Conservation (phyloP, 352 stramenopile species). For the Elongisporangium undulatum region DNA sequence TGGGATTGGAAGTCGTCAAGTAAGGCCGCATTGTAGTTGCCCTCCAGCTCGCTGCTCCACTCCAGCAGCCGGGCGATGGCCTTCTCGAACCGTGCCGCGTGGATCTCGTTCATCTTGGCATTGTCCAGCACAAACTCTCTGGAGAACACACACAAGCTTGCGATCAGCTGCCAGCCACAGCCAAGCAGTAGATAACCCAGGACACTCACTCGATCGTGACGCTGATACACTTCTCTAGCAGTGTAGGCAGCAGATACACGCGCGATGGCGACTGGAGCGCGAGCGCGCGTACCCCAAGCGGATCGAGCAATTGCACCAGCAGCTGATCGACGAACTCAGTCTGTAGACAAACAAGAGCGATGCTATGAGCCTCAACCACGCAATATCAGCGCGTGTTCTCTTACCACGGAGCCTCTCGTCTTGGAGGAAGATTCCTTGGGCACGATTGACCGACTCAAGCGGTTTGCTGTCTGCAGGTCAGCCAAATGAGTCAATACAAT, state of each 20-base stretch:
- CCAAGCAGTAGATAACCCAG: neutral
- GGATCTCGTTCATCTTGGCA: slow-evolving; percentile 37
- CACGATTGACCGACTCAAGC: slow-evolving; percentile 19
- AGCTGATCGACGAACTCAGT: slow-evolving; percentile 49
- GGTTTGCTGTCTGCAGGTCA: slow-evolving; percentile 20
- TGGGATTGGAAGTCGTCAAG: neutral
- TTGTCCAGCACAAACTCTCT: slow-evolving; percentile 40
- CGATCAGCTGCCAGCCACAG: neutral
- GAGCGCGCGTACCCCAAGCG: slow-evolving; percentile 37
- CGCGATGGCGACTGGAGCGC: slow-evolving; percentile 31
- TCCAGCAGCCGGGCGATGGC: slow-evolving; percentile 36
- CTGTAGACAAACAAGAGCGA: slow-evolving; percentile 15
- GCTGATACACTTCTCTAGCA: slow-evolving; percentile 53
- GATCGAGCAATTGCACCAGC: slow-evolving; percentile 40
- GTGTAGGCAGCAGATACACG: slow-evolving; percentile 36
- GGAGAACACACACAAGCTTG: neutral
- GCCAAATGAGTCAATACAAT: neutral
- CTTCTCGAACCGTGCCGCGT: slow-evolving; percentile 41
- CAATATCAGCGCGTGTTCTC: neutral
- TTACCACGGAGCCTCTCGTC: slow-evolving; percentile 20
- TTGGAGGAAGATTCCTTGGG: slow-evolving; percentile 12
- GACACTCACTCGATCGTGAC: slow-evolving; percentile 46
- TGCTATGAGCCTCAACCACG: neutral
- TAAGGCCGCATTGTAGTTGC: slow-evolving; percentile 39
- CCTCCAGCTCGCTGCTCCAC: slow-evolving; percentile 43